Evolutionary conservation across 805 yeast species (phyloP), one percentile per base, ranked within the genome.

Genomic region (Tetrapisispora phaffii): DNA sequence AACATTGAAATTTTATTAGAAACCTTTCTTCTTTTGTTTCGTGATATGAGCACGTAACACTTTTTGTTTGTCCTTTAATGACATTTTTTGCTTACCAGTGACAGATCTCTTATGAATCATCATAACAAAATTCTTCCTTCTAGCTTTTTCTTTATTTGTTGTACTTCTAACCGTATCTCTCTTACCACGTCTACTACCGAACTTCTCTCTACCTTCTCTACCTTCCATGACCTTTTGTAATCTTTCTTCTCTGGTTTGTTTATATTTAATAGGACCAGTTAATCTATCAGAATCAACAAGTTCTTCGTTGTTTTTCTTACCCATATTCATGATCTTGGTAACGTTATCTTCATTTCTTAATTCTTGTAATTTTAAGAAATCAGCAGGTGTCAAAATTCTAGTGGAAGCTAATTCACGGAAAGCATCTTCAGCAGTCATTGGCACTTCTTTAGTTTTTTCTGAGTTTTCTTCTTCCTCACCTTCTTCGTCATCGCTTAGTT

Each of bases 71-170:
- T 93, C 97, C 57, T 96, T 75, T 56, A 93, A 72, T 46, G 96
- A 85, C 75, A 83, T 73, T 69, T 82, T 85, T 51, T 83, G 89
- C 67, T 93, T 93, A 51, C 97, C 97, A 66, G 85, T 95, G 34
- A 93, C 97, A 42, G 85, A 80, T 58, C 79, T 79, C 71, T 90
- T 93, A 68, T 93, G 99, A 55, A 93, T 85, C 90, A 85, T 85
- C 99, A 93, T 93, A 62, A 93, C 90, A 62, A 88, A 93, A 69
- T 93, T 93, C 96, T 93, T 93, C 87, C 87, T 87, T 66, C 97
- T 77, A 21, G 88, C 94, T 77, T 93, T 93, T 68, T 94, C 97
- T 67, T 79, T 80, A 66, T 93, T 93, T 2, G 99, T 93, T 10
- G 97, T 89, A 24, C 95, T 85, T 62, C 83, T 97, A 16, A 76